These are phyloP conservation scores for Schizophyllum amplum DNA, from an alignment of 1,284 basidiomycete species.

Conservation along the genomic window DNA sequence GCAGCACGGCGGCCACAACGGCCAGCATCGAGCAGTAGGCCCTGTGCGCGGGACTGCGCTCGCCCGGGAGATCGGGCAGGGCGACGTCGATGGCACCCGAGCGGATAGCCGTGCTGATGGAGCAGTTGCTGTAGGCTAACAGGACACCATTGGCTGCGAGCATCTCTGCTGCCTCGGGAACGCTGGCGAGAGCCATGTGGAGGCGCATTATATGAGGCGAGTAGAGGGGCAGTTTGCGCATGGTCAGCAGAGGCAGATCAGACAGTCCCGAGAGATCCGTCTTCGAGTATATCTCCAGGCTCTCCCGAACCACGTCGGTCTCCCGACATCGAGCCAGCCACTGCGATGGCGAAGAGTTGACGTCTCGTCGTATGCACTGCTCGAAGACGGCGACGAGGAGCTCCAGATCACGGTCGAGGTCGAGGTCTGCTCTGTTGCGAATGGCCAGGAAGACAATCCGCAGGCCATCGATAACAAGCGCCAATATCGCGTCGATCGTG, in stretches of 20 bases:
- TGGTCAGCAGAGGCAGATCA: conserved; percentile 50
- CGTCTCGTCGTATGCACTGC: conserved; percentile 62
- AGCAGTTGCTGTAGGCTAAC: conserved; percentile 77
- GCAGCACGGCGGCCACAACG: conserved; percentile 70
- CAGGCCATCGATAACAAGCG: conserved; percentile 62
- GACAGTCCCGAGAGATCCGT: conserved; percentile 64
- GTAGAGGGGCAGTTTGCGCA: conserved; percentile 60
- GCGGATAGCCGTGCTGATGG: conserved; percentile 68
- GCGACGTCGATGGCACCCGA: conserved; percentile 64
- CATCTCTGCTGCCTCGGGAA: conserved; percentile 73
- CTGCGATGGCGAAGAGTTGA: conserved; percentile 52
- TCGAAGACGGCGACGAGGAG: conserved; percentile 77
- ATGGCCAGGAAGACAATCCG: conserved; percentile 64
- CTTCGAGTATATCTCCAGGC: conserved; percentile 67
- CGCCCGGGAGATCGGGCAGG: conserved; percentile 60
- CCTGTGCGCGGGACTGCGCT: conserved; percentile 70
- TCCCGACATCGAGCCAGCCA: conserved; percentile 84
- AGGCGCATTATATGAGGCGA: conserved; percentile 73
- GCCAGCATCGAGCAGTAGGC: conserved; percentile 84
- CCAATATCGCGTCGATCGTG: conserved; percentile 56
- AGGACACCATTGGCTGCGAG: conserved; percentile 81
- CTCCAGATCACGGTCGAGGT: conserved; percentile 74
- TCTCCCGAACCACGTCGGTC: conserved; percentile 70
- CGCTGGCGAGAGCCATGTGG: conserved; percentile 79
- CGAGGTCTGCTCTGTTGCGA: conserved; percentile 44